These are phyloP conservation scores for Ocimum tenuiflorum DNA, from an alignment of 257 asterid species.

Conservation along the genomic window DNA sequence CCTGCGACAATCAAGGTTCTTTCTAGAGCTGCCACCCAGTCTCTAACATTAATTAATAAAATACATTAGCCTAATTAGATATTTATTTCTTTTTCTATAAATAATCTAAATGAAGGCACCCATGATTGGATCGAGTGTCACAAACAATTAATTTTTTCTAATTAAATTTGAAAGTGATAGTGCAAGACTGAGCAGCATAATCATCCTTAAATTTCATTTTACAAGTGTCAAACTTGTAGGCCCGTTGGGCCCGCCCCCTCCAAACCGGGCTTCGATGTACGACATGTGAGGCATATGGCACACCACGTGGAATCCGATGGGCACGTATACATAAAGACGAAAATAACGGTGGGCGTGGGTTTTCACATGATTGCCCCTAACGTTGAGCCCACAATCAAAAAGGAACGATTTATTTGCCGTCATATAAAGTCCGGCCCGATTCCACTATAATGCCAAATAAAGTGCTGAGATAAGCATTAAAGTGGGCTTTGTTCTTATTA, in stretches of 20 bases:
- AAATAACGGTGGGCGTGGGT: not conserved
- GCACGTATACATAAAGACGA: conserved; percentile 1
- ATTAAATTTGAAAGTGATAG: conserved; percentile 4
- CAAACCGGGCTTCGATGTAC: not conserved
- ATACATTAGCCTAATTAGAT: too few species aligned
- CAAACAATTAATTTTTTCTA: not conserved
- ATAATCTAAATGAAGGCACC: not conserved
- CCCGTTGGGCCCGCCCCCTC: conserved; percentile 10
- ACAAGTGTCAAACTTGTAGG: conserved; percentile 3
- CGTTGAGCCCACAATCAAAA: conserved; percentile 10
- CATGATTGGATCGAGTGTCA: not conserved
- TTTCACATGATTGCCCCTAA: not conserved
- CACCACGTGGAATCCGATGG: conserved; percentile 23
- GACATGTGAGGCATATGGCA: conserved; percentile 10
- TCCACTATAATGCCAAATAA: not conserved
- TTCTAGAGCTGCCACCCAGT: too few species aligned
- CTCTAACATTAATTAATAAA: too few species aligned
- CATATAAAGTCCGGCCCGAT: not conserved
- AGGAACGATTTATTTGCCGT: not conserved
- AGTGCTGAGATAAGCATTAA: too few species aligned
- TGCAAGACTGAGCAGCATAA: not conserved
- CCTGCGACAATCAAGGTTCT: too few species aligned
- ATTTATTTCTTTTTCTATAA: too few species aligned
- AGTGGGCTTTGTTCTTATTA: too few species aligned
- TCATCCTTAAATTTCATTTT: not conserved